Conservation (phyloP, 805 yeast genomes). For the Kazachstania viticola region DNA sequence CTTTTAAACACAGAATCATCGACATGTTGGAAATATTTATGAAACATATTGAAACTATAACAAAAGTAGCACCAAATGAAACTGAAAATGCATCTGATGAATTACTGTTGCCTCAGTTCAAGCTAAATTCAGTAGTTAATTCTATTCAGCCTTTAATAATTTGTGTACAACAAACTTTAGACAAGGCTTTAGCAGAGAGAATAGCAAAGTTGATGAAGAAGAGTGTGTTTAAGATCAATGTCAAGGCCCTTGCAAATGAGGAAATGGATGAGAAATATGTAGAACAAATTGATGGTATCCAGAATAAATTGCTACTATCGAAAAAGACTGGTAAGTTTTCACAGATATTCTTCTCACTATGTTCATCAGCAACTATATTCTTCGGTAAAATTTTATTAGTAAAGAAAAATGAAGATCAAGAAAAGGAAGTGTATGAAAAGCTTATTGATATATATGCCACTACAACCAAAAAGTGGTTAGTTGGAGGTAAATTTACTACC, state of each 20-base stretch:
- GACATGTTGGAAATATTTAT: slow-evolving; percentile 63
- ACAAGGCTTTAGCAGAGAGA: slow-evolving; percentile 58
- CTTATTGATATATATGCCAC: slow-evolving; percentile 49
- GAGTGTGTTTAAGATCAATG: slow-evolving; percentile 41
- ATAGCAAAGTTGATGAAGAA: slow-evolving; percentile 61
- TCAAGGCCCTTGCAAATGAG: slow-evolving; percentile 10
- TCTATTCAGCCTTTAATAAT: slow-evolving; percentile 42
- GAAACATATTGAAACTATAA: slow-evolving; percentile 29
- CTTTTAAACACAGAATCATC: slow-evolving; percentile 66
- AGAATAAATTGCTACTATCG: slow-evolving; percentile 33
- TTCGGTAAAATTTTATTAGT: slow-evolving; percentile 44
- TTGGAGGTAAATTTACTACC: slow-evolving; percentile 16
- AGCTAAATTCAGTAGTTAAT: not conserved
- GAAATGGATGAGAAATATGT: slow-evolving; percentile 8
- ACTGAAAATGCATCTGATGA: too few species aligned
- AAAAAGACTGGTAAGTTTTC: slow-evolving; percentile 29
- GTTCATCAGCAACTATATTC: slow-evolving; percentile 40
- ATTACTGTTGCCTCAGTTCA: too few species aligned
- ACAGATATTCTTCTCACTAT: slow-evolving; percentile 40
- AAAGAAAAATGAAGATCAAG: slow-evolving; percentile 21
- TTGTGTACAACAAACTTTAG: slow-evolving; percentile 56
- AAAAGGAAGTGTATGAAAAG: slow-evolving; percentile 27
- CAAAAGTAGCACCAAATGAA: slow-evolving; percentile 1
- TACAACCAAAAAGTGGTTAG: slow-evolving; percentile 48
- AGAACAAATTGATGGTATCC: slow-evolving; percentile 14